These are phyloP conservation scores for Globisporangium recalcitrans DNA, from an alignment of 352 stramenopile species.

Conservation along the genomic window DNA sequence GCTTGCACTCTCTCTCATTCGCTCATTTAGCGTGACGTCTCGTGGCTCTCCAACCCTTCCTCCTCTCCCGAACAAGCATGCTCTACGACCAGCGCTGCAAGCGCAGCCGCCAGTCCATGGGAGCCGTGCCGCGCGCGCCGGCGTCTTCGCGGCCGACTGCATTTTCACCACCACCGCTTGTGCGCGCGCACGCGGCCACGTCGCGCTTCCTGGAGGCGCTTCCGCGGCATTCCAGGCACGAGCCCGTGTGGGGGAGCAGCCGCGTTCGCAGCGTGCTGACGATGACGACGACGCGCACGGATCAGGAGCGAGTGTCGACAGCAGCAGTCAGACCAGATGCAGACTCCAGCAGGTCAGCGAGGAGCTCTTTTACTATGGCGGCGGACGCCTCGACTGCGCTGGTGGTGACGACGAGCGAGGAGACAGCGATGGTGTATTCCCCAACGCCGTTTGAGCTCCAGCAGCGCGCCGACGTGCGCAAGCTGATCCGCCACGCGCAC, in stretches of 20 bases:
- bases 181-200: neutral
- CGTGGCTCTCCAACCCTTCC: too few species aligned
- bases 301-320: neutral
- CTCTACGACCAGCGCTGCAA: conserved; percentile 8
- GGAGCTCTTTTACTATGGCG: neutral
- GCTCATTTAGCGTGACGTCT: neutral
- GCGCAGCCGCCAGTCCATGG: neutral
- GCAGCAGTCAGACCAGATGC: neutral
- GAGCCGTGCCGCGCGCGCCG: neutral
- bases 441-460: neutral
- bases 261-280: neutral
- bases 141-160: neutral
- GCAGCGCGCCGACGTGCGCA: conserved; percentile 5
- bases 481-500: conserved; percentile 17
- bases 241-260: neutral
- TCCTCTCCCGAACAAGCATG: neutral
- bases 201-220: neutral
- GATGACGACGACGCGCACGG: neutral
- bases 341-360: neutral
- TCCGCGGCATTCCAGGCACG: neutral
- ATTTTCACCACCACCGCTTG: neutral
- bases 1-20: too few species aligned
- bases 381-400: neutral
- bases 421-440: neutral
- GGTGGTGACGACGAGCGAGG: neutral